Base-by-base conservation (phyloP, 306 rosid species). In the Dalbergia oliveri region DNA sequence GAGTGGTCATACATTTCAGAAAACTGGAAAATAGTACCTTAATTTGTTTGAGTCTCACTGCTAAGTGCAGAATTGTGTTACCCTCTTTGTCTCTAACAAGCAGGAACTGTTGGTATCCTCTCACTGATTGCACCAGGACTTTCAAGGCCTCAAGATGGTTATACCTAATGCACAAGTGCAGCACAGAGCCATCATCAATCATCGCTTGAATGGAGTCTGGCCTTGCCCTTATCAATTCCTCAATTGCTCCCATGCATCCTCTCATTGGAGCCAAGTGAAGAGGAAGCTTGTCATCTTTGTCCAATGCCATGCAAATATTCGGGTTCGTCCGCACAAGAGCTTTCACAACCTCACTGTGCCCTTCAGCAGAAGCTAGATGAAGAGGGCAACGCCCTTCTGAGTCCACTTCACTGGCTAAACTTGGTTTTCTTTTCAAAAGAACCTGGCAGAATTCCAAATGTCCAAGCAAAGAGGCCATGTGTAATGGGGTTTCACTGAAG, bases 361-460 rank as follows among this genome's bases (percentile, higher is more conserved):
- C 88, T 41, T 72, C 69, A 6, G 75, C 78, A 0, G 85, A 73
- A 19, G 88, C 83, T 8, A 77, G 50, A 61, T 85, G 86, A 77
- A 85, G 85, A 78, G 88, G 81, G 16, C 64, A 57, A 19, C 81
- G 85, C n/a, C 88, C 88, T 59, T 72, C 60, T 18, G 78, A 77
- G 75, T 81, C 45, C 11, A 51, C 64, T 73, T 81, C 85, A 49
- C 3, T 10, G 1, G 77, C 72, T 8, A 73, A 62, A 59, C 16
- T 33, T 1, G 70, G 81, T 41, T 78, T 77, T 2, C 4, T 59
- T 14, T 12, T 0, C 4, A 85, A 81, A 67, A 85, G 83, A 66
- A 45, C 15, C 14, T 41, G 2, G 53, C 81, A 66, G 45, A 77
- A 81, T 5, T 85, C 51, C 5, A 73, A 19, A 6, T 81, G 74